phyloP scores from a whole-genome alignment of 192 early-diverging fungal species.

The Coemansia biformis region DNA sequence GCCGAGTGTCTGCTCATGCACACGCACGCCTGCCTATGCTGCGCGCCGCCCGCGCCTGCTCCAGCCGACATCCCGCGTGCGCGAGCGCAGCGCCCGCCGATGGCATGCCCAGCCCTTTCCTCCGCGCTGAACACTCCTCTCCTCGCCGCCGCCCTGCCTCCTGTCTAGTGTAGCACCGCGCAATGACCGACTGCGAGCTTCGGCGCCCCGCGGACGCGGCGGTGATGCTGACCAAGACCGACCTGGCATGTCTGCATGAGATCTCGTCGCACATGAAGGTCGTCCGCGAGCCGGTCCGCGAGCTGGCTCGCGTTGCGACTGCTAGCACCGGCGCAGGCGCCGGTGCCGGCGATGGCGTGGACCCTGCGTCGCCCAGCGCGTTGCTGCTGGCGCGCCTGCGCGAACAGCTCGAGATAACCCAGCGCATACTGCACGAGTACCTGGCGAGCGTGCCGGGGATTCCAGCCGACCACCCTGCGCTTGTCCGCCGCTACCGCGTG shows the following conservation, averaged over 20 bases:
- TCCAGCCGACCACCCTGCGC: slow-evolving; percentile 13
- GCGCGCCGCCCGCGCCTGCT: too few species aligned
- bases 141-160: too few species aligned
- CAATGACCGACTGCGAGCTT: too few species aligned
- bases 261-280: slow-evolving; percentile 32
- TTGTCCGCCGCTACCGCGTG: slow-evolving; percentile 1
- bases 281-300: slow-evolving; percentile 40
- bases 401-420: slow-evolving; percentile 34
- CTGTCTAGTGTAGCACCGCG: too few species aligned
- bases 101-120: too few species aligned
- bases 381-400: slow-evolving; percentile 14
- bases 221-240: slow-evolving; percentile 19
- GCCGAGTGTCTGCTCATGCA: too few species aligned
- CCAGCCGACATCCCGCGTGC: too few species aligned
- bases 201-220: slow-evolving; percentile 1
- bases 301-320: slow-evolving; percentile 25
- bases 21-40: too few species aligned
- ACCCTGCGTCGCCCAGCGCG: neutral
- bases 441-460: slow-evolving; percentile 19
- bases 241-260: slow-evolving; percentile 24
- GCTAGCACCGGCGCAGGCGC: slow-evolving; percentile 1
- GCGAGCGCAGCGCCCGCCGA: too few species aligned
- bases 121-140: too few species aligned
- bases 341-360: neutral
- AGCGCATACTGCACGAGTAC: slow-evolving; percentile 24